Evolutionary conservation across 306 rosid genomes (phyloP).

Genomic region (Acacia crassicarpa): DNA sequence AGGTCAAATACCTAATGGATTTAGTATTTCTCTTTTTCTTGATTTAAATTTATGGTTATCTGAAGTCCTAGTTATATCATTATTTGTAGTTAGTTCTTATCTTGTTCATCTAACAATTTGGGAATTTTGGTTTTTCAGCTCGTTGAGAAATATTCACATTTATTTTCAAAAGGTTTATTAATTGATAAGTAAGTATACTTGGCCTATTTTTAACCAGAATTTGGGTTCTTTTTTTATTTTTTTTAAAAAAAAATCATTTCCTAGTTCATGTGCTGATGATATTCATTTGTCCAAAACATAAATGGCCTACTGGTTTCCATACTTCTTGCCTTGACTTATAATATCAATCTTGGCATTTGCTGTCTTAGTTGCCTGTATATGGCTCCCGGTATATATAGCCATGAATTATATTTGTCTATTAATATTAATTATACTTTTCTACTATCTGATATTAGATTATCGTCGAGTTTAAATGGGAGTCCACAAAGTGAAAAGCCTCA

Average conservation of each 20-base stretch:
- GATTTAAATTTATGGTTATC: not conserved
- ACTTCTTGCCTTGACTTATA: slow-evolving; percentile 42
- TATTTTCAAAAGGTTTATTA: slow-evolving; percentile 59
- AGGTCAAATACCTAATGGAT: not conserved
- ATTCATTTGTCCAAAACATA: slow-evolving; percentile 13
- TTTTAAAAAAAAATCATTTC: not conserved
- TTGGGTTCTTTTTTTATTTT: too few species aligned
- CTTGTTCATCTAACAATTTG: slow-evolving; percentile 13
- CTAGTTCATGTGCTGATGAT: too few species aligned
- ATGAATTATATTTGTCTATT: not conserved
- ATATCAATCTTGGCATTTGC: slow-evolving; percentile 34
- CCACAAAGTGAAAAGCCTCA: too few species aligned
- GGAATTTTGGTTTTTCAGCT: slow-evolving; percentile 45
- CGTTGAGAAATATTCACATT: not conserved
- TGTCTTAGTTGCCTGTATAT: slow-evolving; percentile 33
- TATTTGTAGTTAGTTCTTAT: not conserved
- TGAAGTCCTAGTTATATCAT: not conserved
- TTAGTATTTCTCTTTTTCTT: not conserved
- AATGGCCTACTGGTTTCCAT: slow-evolving; percentile 45
- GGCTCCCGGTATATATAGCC: slow-evolving; percentile 48
- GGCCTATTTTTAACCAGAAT: not conserved
- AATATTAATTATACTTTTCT: too few species aligned
- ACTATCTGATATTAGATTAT: too few species aligned
- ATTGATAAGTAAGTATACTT: slow-evolving; percentile 66
- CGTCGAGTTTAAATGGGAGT: too few species aligned